Conservation (phyloP, 495 filamentous ascomycete species). For the Pseudoneurospora amorphoporcata region DNA sequence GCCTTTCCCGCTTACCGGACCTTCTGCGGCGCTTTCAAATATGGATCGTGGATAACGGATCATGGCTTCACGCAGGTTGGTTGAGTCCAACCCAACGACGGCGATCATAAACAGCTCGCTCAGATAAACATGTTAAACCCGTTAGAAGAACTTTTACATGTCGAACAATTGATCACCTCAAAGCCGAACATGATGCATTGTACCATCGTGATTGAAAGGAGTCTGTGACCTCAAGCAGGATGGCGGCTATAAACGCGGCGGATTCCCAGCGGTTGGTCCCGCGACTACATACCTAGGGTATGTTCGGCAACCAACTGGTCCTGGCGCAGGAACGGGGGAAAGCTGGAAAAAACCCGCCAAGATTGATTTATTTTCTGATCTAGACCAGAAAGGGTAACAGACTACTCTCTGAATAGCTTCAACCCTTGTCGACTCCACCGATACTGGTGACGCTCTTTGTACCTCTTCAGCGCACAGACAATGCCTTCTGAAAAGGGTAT, state of each 20-base stretch:
- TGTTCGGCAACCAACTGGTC: too few relatives aligned
- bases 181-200: background rate
- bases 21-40: background rate
- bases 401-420: too few relatives aligned
- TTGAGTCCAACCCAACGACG: background rate
- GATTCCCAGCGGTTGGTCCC: background rate
- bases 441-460: too few relatives aligned
- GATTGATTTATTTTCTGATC: too few relatives aligned
- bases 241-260: background rate
- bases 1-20: background rate
- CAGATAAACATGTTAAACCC: background rate
- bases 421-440: too few relatives aligned
- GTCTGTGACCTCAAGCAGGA: background rate
- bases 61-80: background rate
- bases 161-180: background rate
- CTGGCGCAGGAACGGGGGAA: too few relatives aligned
- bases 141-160: background rate
- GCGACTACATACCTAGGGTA: background rate
- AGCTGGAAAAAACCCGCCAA: too few relatives aligned
- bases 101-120: background rate
- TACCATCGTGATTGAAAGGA: background rate
- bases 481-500: too few relatives aligned
- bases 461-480: too few relatives aligned
- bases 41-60: background rate
- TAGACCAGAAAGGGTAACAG: too few relatives aligned